Conservation (phyloP, 2,329 filamentous ascomycete species). For the Sclerotiophoma versabilis region DNA sequence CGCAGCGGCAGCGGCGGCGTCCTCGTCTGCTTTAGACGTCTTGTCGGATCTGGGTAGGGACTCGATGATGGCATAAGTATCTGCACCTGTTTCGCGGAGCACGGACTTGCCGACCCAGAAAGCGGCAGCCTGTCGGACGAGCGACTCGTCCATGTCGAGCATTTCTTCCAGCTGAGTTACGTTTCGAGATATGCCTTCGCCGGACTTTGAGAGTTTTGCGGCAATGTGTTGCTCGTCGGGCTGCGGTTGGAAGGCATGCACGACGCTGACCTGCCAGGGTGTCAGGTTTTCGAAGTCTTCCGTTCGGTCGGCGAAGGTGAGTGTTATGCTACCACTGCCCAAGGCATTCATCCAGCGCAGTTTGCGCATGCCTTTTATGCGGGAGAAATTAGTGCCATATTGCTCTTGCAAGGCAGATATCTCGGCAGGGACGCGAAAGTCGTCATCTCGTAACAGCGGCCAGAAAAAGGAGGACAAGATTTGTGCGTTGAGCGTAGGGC, state of each 20-base stretch:
- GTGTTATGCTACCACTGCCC: conserved; percentile 78
- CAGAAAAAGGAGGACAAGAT: conserved; percentile 94
- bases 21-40: conserved; percentile 33
- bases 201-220: conserved; percentile 24
- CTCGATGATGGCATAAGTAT: conserved; percentile 73
- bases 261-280: conserved; percentile 86
- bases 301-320: conserved; percentile 82
- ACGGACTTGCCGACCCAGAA: conserved; percentile 77
- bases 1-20: conserved; percentile 48
- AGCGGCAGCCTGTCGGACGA: conserved; percentile 70
- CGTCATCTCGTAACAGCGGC: conserved; percentile 78
- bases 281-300: conserved; percentile 77
- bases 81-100: conserved; percentile 58
- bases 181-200: conserved; percentile 48
- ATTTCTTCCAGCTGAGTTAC: conserved; percentile 56
- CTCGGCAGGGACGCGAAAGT: conserved; percentile 68
- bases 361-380: conserved; percentile 82
- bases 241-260: conserved; percentile 76
- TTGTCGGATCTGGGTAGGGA: conserved; percentile 38
- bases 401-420: conserved; percentile 68
- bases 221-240: conserved; percentile 40
- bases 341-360: conserved; percentile 87
- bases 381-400: conserved; percentile 79
- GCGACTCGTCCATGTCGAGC: conserved; percentile 76
- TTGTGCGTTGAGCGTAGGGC: conserved; percentile 70